Conservation (phyloP, 352 stramenopile species). For the Phytophthora palmivora region DNA sequence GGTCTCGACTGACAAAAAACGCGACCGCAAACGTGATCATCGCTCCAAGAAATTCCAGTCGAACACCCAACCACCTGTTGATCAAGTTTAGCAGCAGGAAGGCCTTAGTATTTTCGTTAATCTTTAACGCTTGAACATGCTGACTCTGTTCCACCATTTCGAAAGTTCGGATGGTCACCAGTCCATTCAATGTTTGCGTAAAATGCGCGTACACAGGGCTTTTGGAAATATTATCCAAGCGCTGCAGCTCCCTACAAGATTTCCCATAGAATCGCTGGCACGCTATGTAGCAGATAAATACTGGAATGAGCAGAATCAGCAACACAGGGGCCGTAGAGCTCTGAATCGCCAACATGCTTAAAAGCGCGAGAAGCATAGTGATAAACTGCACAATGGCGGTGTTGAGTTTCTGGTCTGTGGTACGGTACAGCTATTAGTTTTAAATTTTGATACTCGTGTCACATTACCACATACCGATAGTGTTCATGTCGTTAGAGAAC, state of each 20-base stretch:
- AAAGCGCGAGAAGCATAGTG: slow-evolving; percentile 54
- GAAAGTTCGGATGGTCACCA: slow-evolving; percentile 79
- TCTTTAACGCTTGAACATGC: slow-evolving; percentile 40
- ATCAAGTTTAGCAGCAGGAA: slow-evolving; percentile 92
- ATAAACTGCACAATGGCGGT: slow-evolving; percentile 49
- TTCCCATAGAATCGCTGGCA: slow-evolving; percentile 74
- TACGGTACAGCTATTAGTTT: slow-evolving; percentile 14
- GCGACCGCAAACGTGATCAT: slow-evolving; percentile 92
- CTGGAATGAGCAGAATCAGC: slow-evolving; percentile 60
- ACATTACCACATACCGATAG: slow-evolving; percentile 50
- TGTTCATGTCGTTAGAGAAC: slow-evolving; percentile 77
- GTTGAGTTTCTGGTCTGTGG: slow-evolving; percentile 68
- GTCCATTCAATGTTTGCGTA: slow-evolving; percentile 87
- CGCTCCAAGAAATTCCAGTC: slow-evolving; percentile 88
- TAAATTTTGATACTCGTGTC: not conserved
- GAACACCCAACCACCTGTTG: slow-evolving; percentile 96
- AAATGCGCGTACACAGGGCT: slow-evolving; percentile 94
- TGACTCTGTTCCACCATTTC: slow-evolving; percentile 52
- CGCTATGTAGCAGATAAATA: slow-evolving; percentile 70
- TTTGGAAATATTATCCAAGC: slow-evolving; percentile 65
- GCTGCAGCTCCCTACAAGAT: slow-evolving; percentile 74
- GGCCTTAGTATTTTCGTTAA: slow-evolving; percentile 81
- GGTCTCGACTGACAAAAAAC: slow-evolving; percentile 86
- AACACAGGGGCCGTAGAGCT: slow-evolving; percentile 52
- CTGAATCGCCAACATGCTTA: slow-evolving; percentile 65